phyloP scores from a whole-genome alignment of 2,329 filamentous ascomycete genomes.

The Magnaporthiopsis rhizophila region DNA sequence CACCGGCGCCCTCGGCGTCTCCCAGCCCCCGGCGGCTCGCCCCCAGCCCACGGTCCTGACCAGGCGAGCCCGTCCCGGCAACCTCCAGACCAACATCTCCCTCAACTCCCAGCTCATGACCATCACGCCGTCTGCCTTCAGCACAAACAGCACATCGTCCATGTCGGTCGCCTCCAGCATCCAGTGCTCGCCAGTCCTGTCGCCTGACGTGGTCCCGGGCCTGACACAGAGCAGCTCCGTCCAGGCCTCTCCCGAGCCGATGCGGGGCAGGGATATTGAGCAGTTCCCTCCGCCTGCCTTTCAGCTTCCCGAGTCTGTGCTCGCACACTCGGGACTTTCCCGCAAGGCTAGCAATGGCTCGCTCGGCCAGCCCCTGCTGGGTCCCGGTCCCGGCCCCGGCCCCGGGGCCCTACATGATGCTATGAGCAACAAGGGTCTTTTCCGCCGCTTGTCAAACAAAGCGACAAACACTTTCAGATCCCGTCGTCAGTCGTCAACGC shows the following conservation, averaged over 20 bases:
- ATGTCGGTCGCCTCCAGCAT: conserved; percentile 49
- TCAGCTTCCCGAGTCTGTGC: conserved; percentile 65
- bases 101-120: conserved; percentile 28
- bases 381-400: conserved; percentile 44
- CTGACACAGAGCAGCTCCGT: conserved; percentile 55
- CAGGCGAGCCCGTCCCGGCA: conserved; percentile 35
- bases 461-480: conserved; percentile 56
- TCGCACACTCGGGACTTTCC: conserved; percentile 27
- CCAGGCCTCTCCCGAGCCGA: conserved; percentile 58
- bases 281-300: conserved; percentile 46
- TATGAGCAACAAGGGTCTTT: conserved; percentile 47
- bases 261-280: conserved; percentile 45
- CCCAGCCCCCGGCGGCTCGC: conserved; percentile 35
- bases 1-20: conserved; percentile 14
- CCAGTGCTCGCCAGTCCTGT: conserved; percentile 49
- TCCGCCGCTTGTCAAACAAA: conserved; percentile 76
- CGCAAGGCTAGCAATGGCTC: conserved; percentile 53
- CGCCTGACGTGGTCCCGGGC: conserved; percentile 38
- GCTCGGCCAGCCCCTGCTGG: conserved; percentile 49
- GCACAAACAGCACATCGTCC: conserved; percentile 23
- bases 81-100: conserved; percentile 38
- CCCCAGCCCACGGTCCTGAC: conserved; percentile 21
- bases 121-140: conserved; percentile 44
- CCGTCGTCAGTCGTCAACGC: conserved; percentile 69
- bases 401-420: conserved; percentile 48